Evolutionary conservation across 495 filamentous ascomycete species (phyloP).

Genomic region (Hyphodiscus hymeniophilus): DNA sequence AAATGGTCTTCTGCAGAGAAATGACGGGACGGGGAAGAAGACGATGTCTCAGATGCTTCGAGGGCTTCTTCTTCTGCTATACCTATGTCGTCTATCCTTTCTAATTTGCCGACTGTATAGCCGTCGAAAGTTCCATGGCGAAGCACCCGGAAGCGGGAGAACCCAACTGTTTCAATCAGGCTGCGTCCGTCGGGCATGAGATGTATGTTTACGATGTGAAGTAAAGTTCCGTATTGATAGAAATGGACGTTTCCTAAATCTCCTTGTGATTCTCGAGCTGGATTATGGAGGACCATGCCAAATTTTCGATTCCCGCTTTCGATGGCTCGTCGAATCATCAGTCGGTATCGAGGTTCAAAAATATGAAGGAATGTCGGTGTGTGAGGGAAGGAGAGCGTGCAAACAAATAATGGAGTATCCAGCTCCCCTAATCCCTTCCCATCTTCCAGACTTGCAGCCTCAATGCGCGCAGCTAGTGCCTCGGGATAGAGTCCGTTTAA

Average conservation of each 20-base stretch:
- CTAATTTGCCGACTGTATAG: conserved; percentile 65
- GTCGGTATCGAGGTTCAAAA: conserved; percentile 84
- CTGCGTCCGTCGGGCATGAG: conserved; percentile 73
- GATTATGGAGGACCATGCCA: conserved; percentile 76
- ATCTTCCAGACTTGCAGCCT: conserved; percentile 43
- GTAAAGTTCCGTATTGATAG: conserved; percentile 67
- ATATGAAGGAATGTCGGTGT: conserved; percentile 83
- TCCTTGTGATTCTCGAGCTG: conserved; percentile 41
- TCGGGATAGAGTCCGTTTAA: conserved; percentile 60
- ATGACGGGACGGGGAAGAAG: conserved; percentile 6
- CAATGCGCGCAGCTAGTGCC: conserved; percentile 46
- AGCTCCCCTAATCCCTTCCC: conserved; percentile 41
- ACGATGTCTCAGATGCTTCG: conserved; percentile 54
- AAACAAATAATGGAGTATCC: conserved; percentile 70
- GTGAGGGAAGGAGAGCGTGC: conserved; percentile 68
- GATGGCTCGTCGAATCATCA: conserved; percentile 77
- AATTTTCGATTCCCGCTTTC: conserved; percentile 62
- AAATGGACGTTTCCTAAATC: conserved; percentile 49
- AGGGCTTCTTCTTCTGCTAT: conserved; percentile 69
- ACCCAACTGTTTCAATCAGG: conserved; percentile 64
- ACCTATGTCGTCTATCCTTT: conserved; percentile 72
- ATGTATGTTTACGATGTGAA: conserved; percentile 65
- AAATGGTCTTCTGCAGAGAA: conserved; percentile 15
- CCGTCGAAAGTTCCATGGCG: conserved; percentile 60
- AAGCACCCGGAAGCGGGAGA: conserved; percentile 65